These are phyloP conservation scores for Sporothrix curviconia DNA, from an alignment of 2,329 filamentous ascomycete genomes.

Conservation along the genomic window DNA sequence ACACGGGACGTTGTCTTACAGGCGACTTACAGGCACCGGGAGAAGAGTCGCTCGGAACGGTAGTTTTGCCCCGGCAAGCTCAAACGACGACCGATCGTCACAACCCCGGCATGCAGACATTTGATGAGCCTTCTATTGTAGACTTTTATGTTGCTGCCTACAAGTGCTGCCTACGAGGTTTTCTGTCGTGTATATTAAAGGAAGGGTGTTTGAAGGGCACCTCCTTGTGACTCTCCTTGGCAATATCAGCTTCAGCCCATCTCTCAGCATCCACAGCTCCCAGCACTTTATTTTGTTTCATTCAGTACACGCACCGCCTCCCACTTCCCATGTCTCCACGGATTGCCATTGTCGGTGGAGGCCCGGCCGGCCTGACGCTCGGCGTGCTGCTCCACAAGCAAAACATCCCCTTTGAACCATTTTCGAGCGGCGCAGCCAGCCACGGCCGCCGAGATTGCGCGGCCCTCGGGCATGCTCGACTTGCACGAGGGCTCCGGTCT, in stretches of 20 bases:
- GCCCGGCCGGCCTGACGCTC: conserved; percentile 42
- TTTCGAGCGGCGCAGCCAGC: conserved; percentile 30
- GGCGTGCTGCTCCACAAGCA: conserved; percentile 39
- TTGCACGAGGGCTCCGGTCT: conserved; percentile 42
- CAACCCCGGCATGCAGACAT: too few relatives aligned
- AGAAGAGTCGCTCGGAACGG: too few relatives aligned
- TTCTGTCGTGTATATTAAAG: too few relatives aligned
- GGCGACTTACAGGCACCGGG: background rate
- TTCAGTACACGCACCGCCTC: background rate
- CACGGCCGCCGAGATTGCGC: conserved; percentile 22
- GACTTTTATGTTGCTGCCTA: too few relatives aligned
- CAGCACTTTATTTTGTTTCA: background rate
- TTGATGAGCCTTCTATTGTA: too few relatives aligned
- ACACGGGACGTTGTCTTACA: background rate
- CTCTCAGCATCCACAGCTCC: too few relatives aligned
- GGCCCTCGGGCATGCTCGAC: conserved; percentile 40
- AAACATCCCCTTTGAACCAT: conserved; percentile 30
- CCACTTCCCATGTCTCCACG: conserved; percentile 8
- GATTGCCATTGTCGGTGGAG: conserved; percentile 42
- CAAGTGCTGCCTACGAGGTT: too few relatives aligned
- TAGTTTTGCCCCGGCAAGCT: too few relatives aligned
- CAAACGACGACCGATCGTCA: too few relatives aligned
- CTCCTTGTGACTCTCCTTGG: too few relatives aligned
- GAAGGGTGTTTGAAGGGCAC: too few relatives aligned
- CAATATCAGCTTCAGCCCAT: background rate